These are phyloP conservation scores for Boletus insuetus DNA, from an alignment of 768 basidiomycete species.

Conservation along the genomic window DNA sequence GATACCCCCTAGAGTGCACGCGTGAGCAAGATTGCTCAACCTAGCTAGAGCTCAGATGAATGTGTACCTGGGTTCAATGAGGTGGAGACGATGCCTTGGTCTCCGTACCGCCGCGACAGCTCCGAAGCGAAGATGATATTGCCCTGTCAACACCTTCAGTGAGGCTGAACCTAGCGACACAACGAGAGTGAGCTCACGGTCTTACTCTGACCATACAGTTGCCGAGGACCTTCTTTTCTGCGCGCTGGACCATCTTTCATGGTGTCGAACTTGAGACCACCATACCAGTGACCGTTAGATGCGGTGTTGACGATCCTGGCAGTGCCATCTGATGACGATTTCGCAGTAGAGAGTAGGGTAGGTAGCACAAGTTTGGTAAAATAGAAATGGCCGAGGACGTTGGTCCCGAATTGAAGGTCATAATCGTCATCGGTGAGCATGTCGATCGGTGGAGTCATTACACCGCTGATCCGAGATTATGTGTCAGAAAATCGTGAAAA, in stretches of 20 bases:
- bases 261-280: slow-evolving; percentile 38
- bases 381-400: slow-evolving; percentile 37
- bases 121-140: slow-evolving; percentile 45
- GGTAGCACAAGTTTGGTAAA: slow-evolving; percentile 39
- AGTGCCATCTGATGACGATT: slow-evolving; percentile 30
- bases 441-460: slow-evolving; percentile 29
- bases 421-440: slow-evolving; percentile 38
- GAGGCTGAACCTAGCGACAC: not conserved
- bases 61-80: slow-evolving; percentile 38
- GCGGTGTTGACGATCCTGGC: slow-evolving; percentile 37
- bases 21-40: not conserved
- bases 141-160: slow-evolving; percentile 28
- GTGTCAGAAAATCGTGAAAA: not conserved
- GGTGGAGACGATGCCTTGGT: slow-evolving; percentile 45
- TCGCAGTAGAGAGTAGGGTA: slow-evolving; percentile 27
- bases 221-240: slow-evolving; percentile 12
- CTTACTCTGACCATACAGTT: slow-evolving; percentile 42
- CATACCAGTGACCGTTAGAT: slow-evolving; percentile 27
- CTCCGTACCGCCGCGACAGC: slow-evolving; percentile 44
- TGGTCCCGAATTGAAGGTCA: slow-evolving; percentile 41
- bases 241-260: slow-evolving; percentile 37
- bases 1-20: slow-evolving; percentile 31
- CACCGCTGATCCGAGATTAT: slow-evolving; percentile 23
- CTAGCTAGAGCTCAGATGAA: not conserved
- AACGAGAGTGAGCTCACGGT: slow-evolving; percentile 30